phyloP scores from a whole-genome alignment of 768 basidiomycete species.

The Pulveroboletus sp. region DNA sequence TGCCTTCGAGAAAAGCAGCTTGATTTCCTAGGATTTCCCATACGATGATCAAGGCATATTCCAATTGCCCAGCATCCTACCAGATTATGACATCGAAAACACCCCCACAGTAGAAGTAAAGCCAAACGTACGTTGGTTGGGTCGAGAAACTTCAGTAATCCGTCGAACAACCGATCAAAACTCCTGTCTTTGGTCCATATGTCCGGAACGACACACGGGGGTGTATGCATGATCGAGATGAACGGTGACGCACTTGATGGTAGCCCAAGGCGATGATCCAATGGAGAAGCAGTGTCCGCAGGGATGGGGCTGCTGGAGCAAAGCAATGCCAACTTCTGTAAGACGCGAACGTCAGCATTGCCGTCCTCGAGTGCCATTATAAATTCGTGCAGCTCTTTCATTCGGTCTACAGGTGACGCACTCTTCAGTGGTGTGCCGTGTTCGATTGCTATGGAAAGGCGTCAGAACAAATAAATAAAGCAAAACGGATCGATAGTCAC shows the following conservation, averaged over 20 bases:
- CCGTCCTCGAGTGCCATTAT: slow-evolving; percentile 52
- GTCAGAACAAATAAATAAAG: slow-evolving; percentile 9
- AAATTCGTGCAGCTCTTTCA: slow-evolving; percentile 49
- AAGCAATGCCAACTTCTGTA: slow-evolving; percentile 64
- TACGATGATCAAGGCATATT: slow-evolving; percentile 74
- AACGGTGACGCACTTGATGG: slow-evolving; percentile 59
- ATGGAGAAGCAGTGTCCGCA: slow-evolving; percentile 41
- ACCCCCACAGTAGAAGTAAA: background rate
- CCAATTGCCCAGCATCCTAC: slow-evolving; percentile 61
- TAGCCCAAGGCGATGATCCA: slow-evolving; percentile 47
- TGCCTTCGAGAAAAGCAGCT: slow-evolving; percentile 66
- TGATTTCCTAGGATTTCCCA: slow-evolving; percentile 85
- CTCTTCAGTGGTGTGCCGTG: slow-evolving; percentile 44
- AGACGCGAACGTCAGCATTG: slow-evolving; percentile 44
- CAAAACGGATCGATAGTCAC: slow-evolving; percentile 40
- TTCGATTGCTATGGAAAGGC: slow-evolving; percentile 31
- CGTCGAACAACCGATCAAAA: slow-evolving; percentile 67
- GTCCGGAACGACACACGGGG: slow-evolving; percentile 44
- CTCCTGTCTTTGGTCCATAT: slow-evolving; percentile 71
- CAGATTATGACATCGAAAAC: slow-evolving; percentile 1
- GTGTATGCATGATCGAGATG: slow-evolving; percentile 33
- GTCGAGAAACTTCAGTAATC: slow-evolving; percentile 59
- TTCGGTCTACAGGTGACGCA: slow-evolving; percentile 35
- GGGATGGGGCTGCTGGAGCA: slow-evolving; percentile 55
- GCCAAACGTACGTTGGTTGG: slow-evolving; percentile 50